Evolutionary conservation across 1,284 basidiomycete genomes (phyloP).

Genomic region (Abortiporus biennis): DNA sequence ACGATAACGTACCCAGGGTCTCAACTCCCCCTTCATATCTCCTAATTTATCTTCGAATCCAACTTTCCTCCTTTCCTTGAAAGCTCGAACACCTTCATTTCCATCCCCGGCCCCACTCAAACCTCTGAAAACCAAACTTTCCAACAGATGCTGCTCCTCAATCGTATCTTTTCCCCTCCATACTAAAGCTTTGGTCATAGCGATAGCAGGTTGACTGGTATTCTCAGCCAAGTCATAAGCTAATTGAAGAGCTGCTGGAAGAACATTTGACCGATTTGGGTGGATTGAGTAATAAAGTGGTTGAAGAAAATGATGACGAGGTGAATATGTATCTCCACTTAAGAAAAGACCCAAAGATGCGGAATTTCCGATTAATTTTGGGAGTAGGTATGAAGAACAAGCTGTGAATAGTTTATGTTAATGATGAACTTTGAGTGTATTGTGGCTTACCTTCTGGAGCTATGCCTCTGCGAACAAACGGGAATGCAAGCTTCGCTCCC

Average conservation of each 20-base stretch:
- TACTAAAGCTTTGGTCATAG: slow-evolving; percentile 45
- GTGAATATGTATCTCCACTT: slow-evolving; percentile 36
- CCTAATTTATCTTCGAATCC: slow-evolving; percentile 40
- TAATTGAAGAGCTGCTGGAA: slow-evolving; percentile 44
- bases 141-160: slow-evolving; percentile 49
- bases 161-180: slow-evolving; percentile 41
- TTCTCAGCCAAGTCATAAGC: slow-evolving; percentile 45
- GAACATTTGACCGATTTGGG: slow-evolving; percentile 42
- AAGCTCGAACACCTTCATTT: slow-evolving; percentile 40
- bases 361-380: slow-evolving; percentile 45
- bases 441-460: slow-evolving; percentile 48
- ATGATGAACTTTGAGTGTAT: too few relatives aligned
- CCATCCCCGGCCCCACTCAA: slow-evolving; percentile 35
- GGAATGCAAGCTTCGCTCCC: slow-evolving; percentile 46
- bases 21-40: slow-evolving; percentile 32
- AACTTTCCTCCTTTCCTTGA: slow-evolving; percentile 39
- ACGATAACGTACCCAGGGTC: slow-evolving; percentile 42
- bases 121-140: slow-evolving; percentile 41
- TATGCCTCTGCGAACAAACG: slow-evolving; percentile 51
- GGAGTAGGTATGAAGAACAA: slow-evolving; percentile 45
- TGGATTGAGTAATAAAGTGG: slow-evolving; percentile 42
- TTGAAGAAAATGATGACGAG: slow-evolving; percentile 37
- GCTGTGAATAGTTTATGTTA: too few relatives aligned
- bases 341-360: slow-evolving; percentile 45
- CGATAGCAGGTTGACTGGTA: slow-evolving; percentile 43